These are phyloP conservation scores for Quercus berberidifolia DNA, from an alignment of 306 rosid genomes.

Conservation along the genomic window DNA sequence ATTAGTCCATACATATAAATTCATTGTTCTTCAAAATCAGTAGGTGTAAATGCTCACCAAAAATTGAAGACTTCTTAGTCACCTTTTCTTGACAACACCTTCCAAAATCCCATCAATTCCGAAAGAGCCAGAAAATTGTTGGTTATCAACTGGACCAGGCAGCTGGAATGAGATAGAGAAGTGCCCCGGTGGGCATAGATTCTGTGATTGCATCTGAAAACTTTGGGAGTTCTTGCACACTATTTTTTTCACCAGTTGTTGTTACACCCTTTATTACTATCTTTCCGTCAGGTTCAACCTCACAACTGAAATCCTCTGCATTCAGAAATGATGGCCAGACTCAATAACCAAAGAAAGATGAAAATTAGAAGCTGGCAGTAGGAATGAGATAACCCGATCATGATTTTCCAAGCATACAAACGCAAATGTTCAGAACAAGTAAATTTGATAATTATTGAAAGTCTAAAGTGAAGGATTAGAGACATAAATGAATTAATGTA, in stretches of 20 bases:
- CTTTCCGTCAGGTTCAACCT: constrained; percentile 34
- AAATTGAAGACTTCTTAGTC: neutral
- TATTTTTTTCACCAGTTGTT: constrained; percentile 18
- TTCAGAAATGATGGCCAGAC: neutral
- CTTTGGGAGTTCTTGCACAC: constrained; percentile 11
- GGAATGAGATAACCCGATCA: no score
- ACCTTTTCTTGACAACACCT: constrained; percentile 32
- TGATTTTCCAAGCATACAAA: no score
- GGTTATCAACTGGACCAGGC: constrained; percentile 36
- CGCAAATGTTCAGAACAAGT: no score
- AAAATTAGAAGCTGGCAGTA: neutral
- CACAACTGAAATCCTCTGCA: constrained; percentile 39
- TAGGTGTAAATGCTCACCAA: neutral
- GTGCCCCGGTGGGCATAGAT: constrained; percentile 34
- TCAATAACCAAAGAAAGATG: neutral
- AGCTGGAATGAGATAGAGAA: constrained; percentile 37
- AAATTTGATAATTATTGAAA: neutral
- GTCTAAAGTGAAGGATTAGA: neutral
- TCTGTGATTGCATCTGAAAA: constrained; percentile 23
- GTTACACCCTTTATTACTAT: constrained; percentile 30
- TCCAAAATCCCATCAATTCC: constrained; percentile 38
- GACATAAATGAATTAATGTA: neutral
- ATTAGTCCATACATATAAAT: neutral
- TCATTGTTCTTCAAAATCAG: no score
- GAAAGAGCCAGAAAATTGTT: constrained; percentile 32